Evolutionary conservation across 1,284 basidiomycete species (phyloP), one percentile per base, ranked within the genome.

Genomic region (Taiwanofungus camphoratus): DNA sequence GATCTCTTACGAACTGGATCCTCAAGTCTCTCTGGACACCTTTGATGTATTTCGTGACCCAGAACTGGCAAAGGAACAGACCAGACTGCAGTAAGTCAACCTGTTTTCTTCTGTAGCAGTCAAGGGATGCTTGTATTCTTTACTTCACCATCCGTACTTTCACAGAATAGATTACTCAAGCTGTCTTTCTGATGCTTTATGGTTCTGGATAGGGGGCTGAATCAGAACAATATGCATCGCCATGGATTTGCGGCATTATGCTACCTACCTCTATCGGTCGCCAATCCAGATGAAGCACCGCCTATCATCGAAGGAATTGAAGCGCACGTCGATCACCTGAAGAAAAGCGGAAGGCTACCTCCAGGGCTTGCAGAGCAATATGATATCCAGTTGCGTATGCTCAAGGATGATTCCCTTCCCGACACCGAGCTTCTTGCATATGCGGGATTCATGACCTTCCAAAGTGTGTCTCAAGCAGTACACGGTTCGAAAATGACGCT

Each of bases 311-410:
- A 35, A 9, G 34, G 35, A 9, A 39, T 40, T 13, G 40, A 15
- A 6, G 36, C 29, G 24, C 22, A 29, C 18, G 31, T 52, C 23
- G 30, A 33, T 15, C 40, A 46, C 8, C 38, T 32, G 30, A 52
- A 46, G 36, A 29, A 42, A 19, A 39, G 36, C 39, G 48, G 48
- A 5, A 42, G 29, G 22, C 50, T 49, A 6, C 45, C 49, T 3
- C 49, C 52, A 15, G 47, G 45, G 15, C 48, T 49, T 5, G 45
- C 37, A 19, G 48, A 53, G 45, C 52, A 53, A 29, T 49, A 48
- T 23, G 40, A 49, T 18, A 31, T 48, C 18, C 52, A 53, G 36
- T 18, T 50, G 12, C 39, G 42, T 23, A 22, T 35, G 13, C 42
- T 49, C 13, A 2, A 39, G 40, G 47, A 51, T 36, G 18, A 33